Evolutionary conservation across 768 basidiomycete species (phyloP).

Genomic region (Peribolospora baueri): DNA sequence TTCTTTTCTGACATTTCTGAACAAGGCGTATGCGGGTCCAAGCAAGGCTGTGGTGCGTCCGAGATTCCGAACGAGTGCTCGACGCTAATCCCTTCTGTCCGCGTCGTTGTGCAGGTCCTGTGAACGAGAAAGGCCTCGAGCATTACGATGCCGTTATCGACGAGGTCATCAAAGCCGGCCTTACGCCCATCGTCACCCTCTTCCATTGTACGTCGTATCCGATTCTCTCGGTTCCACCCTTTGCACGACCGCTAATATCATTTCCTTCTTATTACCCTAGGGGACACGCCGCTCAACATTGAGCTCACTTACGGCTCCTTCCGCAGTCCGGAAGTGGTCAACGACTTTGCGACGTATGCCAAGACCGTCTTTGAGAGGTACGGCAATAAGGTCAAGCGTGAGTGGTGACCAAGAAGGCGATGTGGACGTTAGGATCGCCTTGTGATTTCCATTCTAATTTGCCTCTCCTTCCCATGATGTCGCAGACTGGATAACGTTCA

Average conservation of each 20-base stretch:
- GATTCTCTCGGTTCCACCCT: neutral
- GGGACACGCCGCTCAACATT: slow-evolving; percentile 29
- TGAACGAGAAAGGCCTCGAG: slow-evolving; percentile 27
- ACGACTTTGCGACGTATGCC: slow-evolving; percentile 29
- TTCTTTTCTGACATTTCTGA: no score
- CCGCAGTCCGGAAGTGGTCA: slow-evolving; percentile 24
- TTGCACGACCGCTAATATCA: slow-evolving; percentile 20
- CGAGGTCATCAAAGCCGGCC: slow-evolving; percentile 23
- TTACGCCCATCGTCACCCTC: slow-evolving; percentile 29
- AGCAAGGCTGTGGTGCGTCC: no score
- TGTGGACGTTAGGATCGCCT: no score
- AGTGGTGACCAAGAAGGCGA: no score
- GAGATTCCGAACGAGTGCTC: no score
- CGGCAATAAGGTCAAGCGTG: slow-evolving; percentile 25
- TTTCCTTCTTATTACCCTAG: slow-evolving; percentile 4
- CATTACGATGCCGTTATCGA: slow-evolving; percentile 25
- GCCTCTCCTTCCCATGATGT: no score
- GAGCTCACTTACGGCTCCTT: slow-evolving; percentile 31
- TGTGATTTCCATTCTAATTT: no score
- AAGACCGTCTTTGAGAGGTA: slow-evolving; percentile 29
- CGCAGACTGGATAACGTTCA: slow-evolving; percentile 22
- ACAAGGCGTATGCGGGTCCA: no score
- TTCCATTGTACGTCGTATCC: slow-evolving; percentile 20
- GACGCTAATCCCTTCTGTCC: no score
- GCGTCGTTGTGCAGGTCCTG: slow-evolving; percentile 16